phyloP scores from a whole-genome alignment of 1,139 yeast genomes.

The Pichiaceae sp. region DNA sequence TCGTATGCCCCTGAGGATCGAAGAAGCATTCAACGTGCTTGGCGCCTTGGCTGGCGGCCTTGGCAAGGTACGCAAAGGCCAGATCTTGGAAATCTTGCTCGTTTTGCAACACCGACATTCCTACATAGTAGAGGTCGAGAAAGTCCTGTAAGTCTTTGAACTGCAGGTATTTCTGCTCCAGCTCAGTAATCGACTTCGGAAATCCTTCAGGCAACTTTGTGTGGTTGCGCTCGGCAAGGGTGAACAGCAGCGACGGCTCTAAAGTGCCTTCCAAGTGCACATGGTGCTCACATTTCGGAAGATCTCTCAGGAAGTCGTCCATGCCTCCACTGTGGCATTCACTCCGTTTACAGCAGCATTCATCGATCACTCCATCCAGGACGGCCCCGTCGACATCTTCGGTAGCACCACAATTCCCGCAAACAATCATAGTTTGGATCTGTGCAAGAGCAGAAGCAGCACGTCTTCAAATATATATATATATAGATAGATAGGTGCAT shows the following conservation, averaged over 20 bases:
- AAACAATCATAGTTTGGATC: no score
- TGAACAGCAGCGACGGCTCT: constrained; percentile 62
- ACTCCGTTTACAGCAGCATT: no score
- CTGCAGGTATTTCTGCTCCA: constrained; percentile 47
- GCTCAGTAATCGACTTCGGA: constrained; percentile 34
- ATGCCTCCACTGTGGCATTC: background rate
- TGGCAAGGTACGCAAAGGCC: constrained; percentile 64
- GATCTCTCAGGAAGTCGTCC: constrained; percentile 43
- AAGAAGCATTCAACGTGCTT: constrained; percentile 54
- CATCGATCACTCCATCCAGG: no score
- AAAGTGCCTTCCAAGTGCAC: constrained; percentile 76
- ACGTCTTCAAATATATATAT: no score
- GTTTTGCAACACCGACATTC: constrained; percentile 59
- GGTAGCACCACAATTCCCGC: no score
- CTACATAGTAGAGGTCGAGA: constrained; percentile 68
- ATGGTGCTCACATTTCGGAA: constrained; percentile 82
- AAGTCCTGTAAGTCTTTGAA: constrained; percentile 70
- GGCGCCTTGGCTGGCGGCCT: constrained; percentile 55
- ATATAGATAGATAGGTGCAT: no score
- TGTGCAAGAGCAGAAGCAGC: no score
- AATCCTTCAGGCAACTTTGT: constrained; percentile 50
- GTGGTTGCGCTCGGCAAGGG: constrained; percentile 53
- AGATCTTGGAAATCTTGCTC: constrained; percentile 67
- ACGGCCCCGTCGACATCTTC: no score
- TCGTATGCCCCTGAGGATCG: constrained; percentile 79